Percentiles rank a stretch among this genome's conserved stretches.
Evolutionary conservation across 1,284 basidiomycete genomes (phyloP).

Genomic region (Naganishia cerealis): DNA sequence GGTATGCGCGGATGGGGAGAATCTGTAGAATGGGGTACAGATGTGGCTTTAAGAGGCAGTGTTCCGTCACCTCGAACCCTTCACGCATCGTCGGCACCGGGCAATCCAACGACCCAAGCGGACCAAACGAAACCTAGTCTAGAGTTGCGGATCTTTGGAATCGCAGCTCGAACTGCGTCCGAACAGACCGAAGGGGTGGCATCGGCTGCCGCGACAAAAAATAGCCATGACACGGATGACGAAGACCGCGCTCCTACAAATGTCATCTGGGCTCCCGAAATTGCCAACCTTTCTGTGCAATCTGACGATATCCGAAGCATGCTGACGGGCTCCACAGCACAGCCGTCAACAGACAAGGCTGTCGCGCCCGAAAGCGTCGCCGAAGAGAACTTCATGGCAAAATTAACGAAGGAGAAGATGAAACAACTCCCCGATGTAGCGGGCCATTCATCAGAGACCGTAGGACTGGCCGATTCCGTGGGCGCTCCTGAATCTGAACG

Average conservation of each 20-base stretch:
- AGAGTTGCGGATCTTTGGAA: constrained; percentile 18
- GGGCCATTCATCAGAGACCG: neutral
- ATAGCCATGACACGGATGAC: constrained; percentile 6
- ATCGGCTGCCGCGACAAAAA: neutral
- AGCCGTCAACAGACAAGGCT: neutral
- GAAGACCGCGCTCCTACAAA: constrained; percentile 6
- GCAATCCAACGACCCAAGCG: neutral
- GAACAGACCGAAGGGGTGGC: neutral
- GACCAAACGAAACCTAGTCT: neutral
- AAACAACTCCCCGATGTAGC: neutral
- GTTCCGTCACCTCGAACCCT: neutral
- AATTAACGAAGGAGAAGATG: constrained; percentile 3
- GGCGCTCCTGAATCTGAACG: neutral
- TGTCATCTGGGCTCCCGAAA: constrained; percentile 11
- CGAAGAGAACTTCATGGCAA: constrained; percentile 7
- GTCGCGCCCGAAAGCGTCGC: neutral
- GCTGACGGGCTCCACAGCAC: neutral
- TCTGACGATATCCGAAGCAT: neutral
- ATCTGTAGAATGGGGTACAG: neutral
- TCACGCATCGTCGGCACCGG: neutral
- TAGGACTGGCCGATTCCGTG: neutral
- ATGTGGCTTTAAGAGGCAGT: neutral
- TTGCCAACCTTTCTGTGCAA: neutral
- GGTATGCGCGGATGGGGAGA: constrained; percentile 32
- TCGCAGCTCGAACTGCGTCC: constrained; percentile 1